These are phyloP conservation scores for Dactylellina leptospora DNA, from an alignment of 2,329 filamentous ascomycete species.

Conservation along the genomic window DNA sequence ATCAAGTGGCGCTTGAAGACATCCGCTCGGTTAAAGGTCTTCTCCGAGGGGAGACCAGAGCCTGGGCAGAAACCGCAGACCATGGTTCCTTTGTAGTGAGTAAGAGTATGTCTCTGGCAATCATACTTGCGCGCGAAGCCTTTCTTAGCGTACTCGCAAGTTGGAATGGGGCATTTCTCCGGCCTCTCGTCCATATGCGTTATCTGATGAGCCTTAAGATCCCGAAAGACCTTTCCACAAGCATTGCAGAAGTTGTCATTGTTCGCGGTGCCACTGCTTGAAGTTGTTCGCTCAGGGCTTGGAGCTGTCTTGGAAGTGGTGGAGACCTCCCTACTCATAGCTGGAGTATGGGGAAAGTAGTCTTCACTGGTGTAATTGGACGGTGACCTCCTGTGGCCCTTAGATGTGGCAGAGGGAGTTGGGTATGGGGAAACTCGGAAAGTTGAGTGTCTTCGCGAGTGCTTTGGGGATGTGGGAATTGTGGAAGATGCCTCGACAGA, in stretches of 20 bases:
- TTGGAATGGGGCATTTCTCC: conserved; percentile 91
- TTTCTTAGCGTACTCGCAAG: conserved; percentile 90
- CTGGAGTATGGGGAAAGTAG: conserved; percentile 45
- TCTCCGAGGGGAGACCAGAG: conserved; percentile 85
- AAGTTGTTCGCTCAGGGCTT: conserved; percentile 39
- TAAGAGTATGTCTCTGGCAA: conserved; percentile 92
- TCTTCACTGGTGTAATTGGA: conserved; percentile 43
- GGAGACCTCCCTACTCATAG: conserved; percentile 41
- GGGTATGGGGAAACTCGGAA: conserved; percentile 49
- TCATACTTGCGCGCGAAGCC: conserved; percentile 96
- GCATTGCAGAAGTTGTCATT: conserved; percentile 57
- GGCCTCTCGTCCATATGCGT: conserved; percentile 90
- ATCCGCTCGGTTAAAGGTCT: conserved; percentile 93
- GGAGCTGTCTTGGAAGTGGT: conserved; percentile 35
- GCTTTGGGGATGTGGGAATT: conserved; percentile 50
- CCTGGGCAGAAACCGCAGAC: conserved; percentile 94
- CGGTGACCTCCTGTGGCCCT: conserved; percentile 44
- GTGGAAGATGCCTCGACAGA: conserved; percentile 32
- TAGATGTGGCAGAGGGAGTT: conserved; percentile 42
- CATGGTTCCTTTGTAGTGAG: conserved; percentile 97
- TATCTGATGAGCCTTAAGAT: conserved; percentile 80
- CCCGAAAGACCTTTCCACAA: conserved; percentile 57
- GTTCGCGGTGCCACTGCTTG: conserved; percentile 51
- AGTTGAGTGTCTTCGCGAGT: conserved; percentile 42
- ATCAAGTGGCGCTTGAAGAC: conserved; percentile 95